phyloP scores from a whole-genome alignment of 768 basidiomycete species.

The Boletus rubroflammeus region DNA sequence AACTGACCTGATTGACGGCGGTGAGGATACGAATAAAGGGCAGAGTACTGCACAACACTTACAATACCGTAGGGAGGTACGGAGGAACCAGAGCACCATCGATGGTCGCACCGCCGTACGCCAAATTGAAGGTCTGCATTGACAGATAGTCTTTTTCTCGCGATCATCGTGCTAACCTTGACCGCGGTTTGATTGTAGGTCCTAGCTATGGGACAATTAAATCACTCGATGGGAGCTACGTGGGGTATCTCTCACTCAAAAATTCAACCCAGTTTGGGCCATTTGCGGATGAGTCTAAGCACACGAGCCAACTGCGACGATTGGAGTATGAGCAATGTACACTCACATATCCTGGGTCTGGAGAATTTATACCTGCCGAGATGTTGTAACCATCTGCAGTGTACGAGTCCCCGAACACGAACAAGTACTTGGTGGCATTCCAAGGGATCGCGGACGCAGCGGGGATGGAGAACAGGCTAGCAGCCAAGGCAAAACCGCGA shows the following conservation, averaged over 20 bases:
- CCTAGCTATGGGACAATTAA: slow-evolving; percentile 31
- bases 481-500: background rate
- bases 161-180: slow-evolving; percentile 32
- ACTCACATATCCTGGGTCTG: slow-evolving; percentile 49
- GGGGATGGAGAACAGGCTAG: slow-evolving; percentile 5
- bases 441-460: slow-evolving; percentile 36
- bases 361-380: slow-evolving; percentile 50
- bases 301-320: slow-evolving; percentile 3
- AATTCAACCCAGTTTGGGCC: slow-evolving; percentile 62
- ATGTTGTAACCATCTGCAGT: slow-evolving; percentile 58
- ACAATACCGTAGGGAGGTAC: slow-evolving; percentile 48
- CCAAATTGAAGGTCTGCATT: slow-evolving; percentile 58
- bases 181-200: slow-evolving; percentile 55
- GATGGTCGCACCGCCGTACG: slow-evolving; percentile 66
- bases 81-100: slow-evolving; percentile 54
- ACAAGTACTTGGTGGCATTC: slow-evolving; percentile 51
- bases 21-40: background rate
- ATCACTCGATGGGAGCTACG: background rate
- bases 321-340: background rate
- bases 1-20: slow-evolving; percentile 12
- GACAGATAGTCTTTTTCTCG: background rate
- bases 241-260: slow-evolving; percentile 37
- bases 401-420: slow-evolving; percentile 65
- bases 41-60: slow-evolving; percentile 31
- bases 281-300: slow-evolving; percentile 53